Evolutionary conservation across 306 rosid species (phyloP).

Genomic region (Erythrophleum fordii): DNA sequence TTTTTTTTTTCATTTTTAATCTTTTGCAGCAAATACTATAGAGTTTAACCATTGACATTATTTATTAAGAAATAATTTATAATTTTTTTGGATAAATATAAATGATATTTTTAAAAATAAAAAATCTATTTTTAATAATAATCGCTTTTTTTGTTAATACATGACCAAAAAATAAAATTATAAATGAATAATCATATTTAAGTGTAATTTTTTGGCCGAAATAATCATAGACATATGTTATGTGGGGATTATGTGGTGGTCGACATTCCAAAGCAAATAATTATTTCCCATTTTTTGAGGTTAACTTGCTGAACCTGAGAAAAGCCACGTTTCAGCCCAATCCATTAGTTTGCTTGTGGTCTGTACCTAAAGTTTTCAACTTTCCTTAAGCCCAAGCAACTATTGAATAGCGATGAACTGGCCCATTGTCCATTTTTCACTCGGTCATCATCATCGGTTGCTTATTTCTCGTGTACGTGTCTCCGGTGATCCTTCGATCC

Average conservation of each 20-base stretch:
- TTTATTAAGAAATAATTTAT: no score
- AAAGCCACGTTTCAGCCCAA: neutral
- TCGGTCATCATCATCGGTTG: neutral
- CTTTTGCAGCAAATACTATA: no score
- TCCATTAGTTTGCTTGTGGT: neutral
- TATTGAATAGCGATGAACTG: neutral
- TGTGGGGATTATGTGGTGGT: neutral
- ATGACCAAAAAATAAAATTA: no score
- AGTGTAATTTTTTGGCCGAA: no score
- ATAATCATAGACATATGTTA: no score
- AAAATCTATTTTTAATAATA: no score
- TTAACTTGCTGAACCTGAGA: neutral
- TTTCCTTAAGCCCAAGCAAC: neutral
- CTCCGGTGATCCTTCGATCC: conserved; percentile 22
- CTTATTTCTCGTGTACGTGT: neutral
- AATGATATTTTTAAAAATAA: no score
- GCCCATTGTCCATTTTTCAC: neutral
- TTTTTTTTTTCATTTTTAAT: no score
- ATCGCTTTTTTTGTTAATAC: no score
- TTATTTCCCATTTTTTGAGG: neutral
- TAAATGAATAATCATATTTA: no score
- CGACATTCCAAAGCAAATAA: neutral
- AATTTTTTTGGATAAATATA: no score
- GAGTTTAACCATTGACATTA: no score
- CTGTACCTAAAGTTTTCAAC: neutral